These are phyloP conservation scores for Hypoxylon sp. DNA, from an alignment of 2,329 filamentous ascomycete genomes.

Conservation along the genomic window DNA sequence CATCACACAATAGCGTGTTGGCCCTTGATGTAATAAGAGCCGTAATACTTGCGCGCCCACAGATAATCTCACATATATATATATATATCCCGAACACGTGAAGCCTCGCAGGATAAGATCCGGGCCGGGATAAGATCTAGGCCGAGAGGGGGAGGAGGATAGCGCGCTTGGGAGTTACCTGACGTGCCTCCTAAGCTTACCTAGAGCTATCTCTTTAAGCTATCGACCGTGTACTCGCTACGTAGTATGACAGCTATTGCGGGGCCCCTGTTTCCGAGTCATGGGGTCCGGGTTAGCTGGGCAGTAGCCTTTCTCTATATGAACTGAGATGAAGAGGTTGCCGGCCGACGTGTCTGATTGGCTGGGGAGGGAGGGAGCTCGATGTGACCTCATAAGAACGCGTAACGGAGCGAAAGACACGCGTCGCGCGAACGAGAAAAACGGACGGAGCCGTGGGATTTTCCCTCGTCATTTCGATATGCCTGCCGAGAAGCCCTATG, in stretches of 20 bases:
- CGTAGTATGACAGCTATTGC: conserved; percentile 12
- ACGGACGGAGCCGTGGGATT: conserved; percentile 3
- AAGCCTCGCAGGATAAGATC: neutral
- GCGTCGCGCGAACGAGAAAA: conserved; percentile 9
- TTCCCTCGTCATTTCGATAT: conserved; percentile 29
- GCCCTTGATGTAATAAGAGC: neutral
- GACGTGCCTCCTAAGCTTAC: neutral
- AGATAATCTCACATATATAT: too few species aligned
- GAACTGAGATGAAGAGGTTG: conserved; percentile 7
- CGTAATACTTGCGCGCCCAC: neutral
- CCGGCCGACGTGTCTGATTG: conserved; percentile 18
- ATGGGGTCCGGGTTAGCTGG: conserved; percentile 1
- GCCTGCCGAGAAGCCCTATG: neutral
- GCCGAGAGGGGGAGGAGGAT: neutral
- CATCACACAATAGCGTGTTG: neutral
- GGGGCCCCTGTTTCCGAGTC: conserved; percentile 12
- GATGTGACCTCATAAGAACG: conserved; percentile 15
- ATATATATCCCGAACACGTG: neutral
- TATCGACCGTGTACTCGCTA: too few species aligned
- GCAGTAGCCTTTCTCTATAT: conserved; percentile 1
- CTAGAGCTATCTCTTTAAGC: too few species aligned
- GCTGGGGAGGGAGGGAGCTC: neutral
- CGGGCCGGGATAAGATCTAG: neutral
- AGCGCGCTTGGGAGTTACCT: too few species aligned
- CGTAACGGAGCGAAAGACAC: conserved; percentile 8